A percentile compares a stretch with the other conserved stretches of the same genome.
Evolutionary conservation across 169 alveolate species (phyloP).

Genomic region (Besnoitia besnoiti): DNA sequence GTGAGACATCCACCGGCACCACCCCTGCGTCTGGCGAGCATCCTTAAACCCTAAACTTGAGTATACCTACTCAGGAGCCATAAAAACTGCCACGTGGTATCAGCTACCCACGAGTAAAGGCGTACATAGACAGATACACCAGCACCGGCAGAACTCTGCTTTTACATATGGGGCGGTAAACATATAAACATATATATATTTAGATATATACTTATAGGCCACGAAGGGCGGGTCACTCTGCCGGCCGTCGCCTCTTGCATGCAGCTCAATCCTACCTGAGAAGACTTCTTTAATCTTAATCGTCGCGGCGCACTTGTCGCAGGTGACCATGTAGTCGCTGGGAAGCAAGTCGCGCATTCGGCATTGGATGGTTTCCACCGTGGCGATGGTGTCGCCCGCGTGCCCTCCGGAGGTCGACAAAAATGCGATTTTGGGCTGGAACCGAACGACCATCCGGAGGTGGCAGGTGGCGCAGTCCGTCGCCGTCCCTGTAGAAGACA

Average conservation of each 20-base stretch:
- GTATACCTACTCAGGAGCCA: too few species aligned
- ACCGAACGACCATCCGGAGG: constrained; percentile 45
- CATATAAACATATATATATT: not conserved
- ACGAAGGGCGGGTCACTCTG: too few species aligned
- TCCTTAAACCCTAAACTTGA: too few species aligned
- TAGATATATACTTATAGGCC: not conserved
- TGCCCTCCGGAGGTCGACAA: not conserved
- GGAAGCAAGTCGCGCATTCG: constrained; percentile 62
- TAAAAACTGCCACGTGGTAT: too few species aligned
- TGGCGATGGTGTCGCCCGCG: constrained; percentile 33
- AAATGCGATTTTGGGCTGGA: constrained; percentile 40
- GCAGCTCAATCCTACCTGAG: constrained; percentile 31
- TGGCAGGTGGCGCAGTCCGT: constrained; percentile 61
- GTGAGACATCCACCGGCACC: too few species aligned
- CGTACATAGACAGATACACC: too few species aligned
- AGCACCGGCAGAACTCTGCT: not conserved
- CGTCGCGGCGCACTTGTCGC: constrained; percentile 61
- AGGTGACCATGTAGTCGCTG: constrained; percentile 56
- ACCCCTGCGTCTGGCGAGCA: too few species aligned
- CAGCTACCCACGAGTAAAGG: too few species aligned
- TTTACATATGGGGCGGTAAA: not conserved
- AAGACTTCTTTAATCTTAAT: constrained; percentile 45
- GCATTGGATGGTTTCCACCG: constrained; percentile 24
- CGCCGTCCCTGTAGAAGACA: constrained; percentile 50
- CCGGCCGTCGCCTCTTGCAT: too few species aligned